Base-by-base conservation (phyloP, 805 yeast genomes). In the Candida insectorum region DNA sequence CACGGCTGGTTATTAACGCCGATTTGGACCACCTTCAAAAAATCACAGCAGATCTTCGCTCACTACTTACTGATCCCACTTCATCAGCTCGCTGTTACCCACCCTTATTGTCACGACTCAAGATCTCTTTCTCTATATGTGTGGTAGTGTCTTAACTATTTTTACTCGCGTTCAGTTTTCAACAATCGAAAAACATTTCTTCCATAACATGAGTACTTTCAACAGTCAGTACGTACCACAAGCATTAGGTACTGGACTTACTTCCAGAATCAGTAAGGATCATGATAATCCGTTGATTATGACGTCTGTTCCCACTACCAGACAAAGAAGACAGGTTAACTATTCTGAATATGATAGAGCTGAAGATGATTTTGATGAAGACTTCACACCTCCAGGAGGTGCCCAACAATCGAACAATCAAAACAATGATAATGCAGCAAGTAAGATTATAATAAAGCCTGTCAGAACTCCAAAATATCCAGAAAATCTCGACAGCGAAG, bases 271-370 rank as follows among this genome's bases (percentile, higher is more conserved):
- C 25, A 41, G 52, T 3, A 75, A 85, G 41, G 79, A 81, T 41
- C 82, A 79, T 21, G 78, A 81, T 37, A 85, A 87, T 21, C 78
- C 94, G 2, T 60, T 89, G 20, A 75, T 81, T 45, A 71, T 82
- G 20, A 62, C 54, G 23, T 74, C 86, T 2, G 82, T 87, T 1
- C 80, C 83, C 16, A 85, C 86, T 2, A 77, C 88, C 3, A 73
- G 97, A 44, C 73, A 81, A 19, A 80, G 87, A 21, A 87, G 86
- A 54, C 81, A 79, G 30, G 77, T 85, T 32, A 85, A 84, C 53
- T 88, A 88, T 51, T 93, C 96, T 0, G 96, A 87, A 53, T 71
- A 77, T 39, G 95, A 85, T 33, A 61, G 62, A 41, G 77, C 75
- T 31, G 79, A 79, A 43, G 77, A 59, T 36, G 67, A 61, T 18